Evolutionary conservation across 352 stramenopile genomes (phyloP), one percentile per base, ranked within the genome.

Genomic region (Phytophthora cryptogea): DNA sequence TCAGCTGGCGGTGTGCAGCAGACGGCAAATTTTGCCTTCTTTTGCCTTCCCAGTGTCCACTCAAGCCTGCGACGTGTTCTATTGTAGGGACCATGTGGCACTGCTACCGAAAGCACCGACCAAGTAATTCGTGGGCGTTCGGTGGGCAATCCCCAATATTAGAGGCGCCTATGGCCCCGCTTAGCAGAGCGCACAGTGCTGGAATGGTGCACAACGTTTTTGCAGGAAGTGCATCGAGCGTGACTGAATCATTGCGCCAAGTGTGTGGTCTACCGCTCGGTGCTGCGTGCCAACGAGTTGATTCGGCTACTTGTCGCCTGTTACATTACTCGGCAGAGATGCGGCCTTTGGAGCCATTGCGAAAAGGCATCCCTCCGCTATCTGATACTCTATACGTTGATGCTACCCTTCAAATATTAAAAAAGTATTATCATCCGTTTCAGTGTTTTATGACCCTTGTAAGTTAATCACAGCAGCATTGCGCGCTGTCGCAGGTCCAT

Each of bases 301-400:
- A 42, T 66, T 66, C 43, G 49, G 48, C 31, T 23, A n/a, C 27
- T 28, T 48, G 44, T 62, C 54, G 54, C 56, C 47, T 27, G 48
- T 60, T 66, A 28, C 35, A 30, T 50, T 16, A 48, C 49, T 39
- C 9, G 54, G 60, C 54, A 68, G 54, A 64, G 41, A 44, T 65
- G 26, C 39, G 30, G 14, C 43, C 33, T 40, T 59, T 64, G 26
- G 26, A 57, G 28, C 30, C 8, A 50, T 39, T 28, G 32, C 14
- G 36, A 60, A 60, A 32, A 14, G 32, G 0, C 43, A 23, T 13
- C 0, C 31, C 58, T 43, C 1, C 23, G 7, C 33, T 14, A 54
- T 27, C 0, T 37, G 11, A n/a, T n/a, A 37, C 32, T 37, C 10
- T 37, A 37, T n/a, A 37, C 10, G 8, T 9, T 23, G 20, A 23